phyloP scores from a whole-genome alignment of 163 green algal species.

The Chlamydomonas reinhardtii region DNA sequence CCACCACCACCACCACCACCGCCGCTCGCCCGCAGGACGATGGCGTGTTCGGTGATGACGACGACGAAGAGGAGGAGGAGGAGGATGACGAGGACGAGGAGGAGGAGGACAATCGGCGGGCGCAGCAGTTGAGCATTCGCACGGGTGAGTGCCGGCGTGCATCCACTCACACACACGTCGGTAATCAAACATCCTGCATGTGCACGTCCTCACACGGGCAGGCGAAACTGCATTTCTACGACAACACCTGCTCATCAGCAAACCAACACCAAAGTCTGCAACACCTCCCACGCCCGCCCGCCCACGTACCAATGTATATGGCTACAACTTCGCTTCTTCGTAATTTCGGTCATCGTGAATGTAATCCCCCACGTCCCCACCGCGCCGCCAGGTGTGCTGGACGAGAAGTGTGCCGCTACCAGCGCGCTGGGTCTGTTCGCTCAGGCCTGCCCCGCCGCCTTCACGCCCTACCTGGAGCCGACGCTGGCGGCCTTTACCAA shows the following conservation, averaged over 20 bases:
- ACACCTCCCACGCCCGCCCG: too few species aligned
- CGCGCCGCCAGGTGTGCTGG: conserved; percentile 70
- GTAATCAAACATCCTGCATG: too few species aligned
- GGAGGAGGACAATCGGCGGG: conserved; percentile 34
- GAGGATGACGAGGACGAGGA: conserved; percentile 53
- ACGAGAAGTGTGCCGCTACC: conserved; percentile 82
- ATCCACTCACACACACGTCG: too few species aligned
- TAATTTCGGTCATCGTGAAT: too few species aligned
- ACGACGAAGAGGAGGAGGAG: conserved; percentile 57
- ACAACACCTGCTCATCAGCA: too few species aligned
- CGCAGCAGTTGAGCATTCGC: conserved; percentile 32
- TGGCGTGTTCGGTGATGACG: conserved; percentile 43
- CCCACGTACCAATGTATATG: too few species aligned
- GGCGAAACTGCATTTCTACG: not conserved
- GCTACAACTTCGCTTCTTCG: too few species aligned
- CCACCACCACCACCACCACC: too few species aligned
- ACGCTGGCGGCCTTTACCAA: conserved; percentile 54
- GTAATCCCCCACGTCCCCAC: too few species aligned
- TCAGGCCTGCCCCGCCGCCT: conserved; percentile 56
- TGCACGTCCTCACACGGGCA: too few species aligned
- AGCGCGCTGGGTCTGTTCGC: conserved; percentile 79
- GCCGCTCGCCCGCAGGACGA: conserved; percentile 62
- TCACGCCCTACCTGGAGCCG: conserved; percentile 64
- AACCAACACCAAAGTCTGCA: too few species aligned
- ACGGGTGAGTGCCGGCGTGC: not conserved